phyloP scores from a whole-genome alignment of 2,329 filamentous ascomycete species.

The Cladosporium sp. region DNA sequence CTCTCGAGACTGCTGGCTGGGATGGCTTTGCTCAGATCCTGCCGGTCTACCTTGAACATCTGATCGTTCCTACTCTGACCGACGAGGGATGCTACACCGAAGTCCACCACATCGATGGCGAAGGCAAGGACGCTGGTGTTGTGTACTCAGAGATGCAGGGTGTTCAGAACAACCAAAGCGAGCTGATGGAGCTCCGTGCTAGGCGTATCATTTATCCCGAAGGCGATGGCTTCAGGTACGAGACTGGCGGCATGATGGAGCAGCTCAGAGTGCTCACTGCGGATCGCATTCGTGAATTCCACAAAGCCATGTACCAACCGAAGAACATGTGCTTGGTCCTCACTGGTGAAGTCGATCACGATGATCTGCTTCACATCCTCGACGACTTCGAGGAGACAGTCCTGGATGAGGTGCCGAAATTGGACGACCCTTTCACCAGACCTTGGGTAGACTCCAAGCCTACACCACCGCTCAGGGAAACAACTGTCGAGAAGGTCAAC shows the following conservation, averaged over 20 bases:
- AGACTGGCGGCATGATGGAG: conserved; percentile 97
- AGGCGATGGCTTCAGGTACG: conserved; percentile 89
- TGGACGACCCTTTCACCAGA: conserved; percentile 74
- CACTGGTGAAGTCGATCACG: conserved; percentile 87
- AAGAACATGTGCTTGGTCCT: conserved; percentile 91
- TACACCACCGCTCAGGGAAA: conserved; percentile 70
- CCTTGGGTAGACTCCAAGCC: conserved; percentile 91
- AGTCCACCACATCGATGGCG: conserved; percentile 91
- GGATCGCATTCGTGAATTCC: conserved; percentile 90
- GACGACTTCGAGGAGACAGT: conserved; percentile 89
- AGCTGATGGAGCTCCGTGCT: conserved; percentile 84
- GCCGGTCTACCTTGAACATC: conserved; percentile 92
- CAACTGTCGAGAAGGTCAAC: conserved; percentile 74
- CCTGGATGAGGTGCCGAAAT: conserved; percentile 74
- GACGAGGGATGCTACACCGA: conserved; percentile 93
- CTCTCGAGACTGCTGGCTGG: conserved; percentile 92
- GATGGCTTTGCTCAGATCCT: conserved; percentile 94
- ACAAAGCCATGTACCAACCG: conserved; percentile 96
- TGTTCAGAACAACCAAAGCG: conserved; percentile 78
- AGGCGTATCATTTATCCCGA: conserved; percentile 83
- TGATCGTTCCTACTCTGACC: conserved; percentile 86
- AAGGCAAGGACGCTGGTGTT: conserved; percentile 81
- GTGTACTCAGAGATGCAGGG: conserved; percentile 99
- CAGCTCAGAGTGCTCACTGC: conserved; percentile 82
- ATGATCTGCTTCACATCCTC: conserved; percentile 75